A percentile compares a stretch with the other conserved stretches of the same genome.
Conservation (phyloP, 1,139 yeast species). For the Pichiaceae sp. region DNA sequence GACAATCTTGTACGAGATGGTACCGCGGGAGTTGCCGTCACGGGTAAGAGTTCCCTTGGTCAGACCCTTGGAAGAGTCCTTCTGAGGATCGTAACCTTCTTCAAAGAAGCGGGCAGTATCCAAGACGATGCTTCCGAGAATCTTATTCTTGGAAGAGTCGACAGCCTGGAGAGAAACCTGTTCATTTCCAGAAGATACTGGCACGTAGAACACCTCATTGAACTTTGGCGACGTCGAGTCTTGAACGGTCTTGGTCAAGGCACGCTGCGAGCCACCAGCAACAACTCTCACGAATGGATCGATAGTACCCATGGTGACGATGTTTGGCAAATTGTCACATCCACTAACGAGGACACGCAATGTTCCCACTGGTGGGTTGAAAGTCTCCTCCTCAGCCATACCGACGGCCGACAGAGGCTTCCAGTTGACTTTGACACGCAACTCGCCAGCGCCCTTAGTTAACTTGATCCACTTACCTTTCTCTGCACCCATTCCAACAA, state of each 20-base stretch:
- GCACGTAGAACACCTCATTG: slow-evolving; percentile 52
- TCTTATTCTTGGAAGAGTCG: slow-evolving; percentile 61
- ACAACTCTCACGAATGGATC: slow-evolving; percentile 63
- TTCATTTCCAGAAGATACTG: slow-evolving; percentile 56
- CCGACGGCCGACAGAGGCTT: slow-evolving; percentile 61
- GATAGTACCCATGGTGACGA: slow-evolving; percentile 59
- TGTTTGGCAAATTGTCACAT: slow-evolving; percentile 48
- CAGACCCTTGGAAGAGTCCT: slow-evolving; percentile 7
- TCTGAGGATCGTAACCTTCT: slow-evolving; percentile 4
- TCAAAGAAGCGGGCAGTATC: slow-evolving; percentile 7
- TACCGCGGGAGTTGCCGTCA: slow-evolving; percentile 31
- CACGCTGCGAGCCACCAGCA: slow-evolving; percentile 49
- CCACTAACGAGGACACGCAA: slow-evolving; percentile 49
- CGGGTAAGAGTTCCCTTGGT: slow-evolving; percentile 4
- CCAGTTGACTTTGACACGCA: slow-evolving; percentile 55
- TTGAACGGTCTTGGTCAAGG: slow-evolving; percentile 47
- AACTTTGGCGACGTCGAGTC: slow-evolving; percentile 45
- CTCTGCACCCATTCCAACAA: slow-evolving; percentile 40
- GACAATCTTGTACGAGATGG: slow-evolving; percentile 29
- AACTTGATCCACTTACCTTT: slow-evolving; percentile 37
- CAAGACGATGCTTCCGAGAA: slow-evolving; percentile 51
- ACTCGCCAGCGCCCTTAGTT: slow-evolving; percentile 41
- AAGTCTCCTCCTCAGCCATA: slow-evolving; percentile 33
- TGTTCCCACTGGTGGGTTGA: slow-evolving; percentile 58
- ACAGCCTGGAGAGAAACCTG: slow-evolving; percentile 47